phyloP scores from a whole-genome alignment of 352 stramenopile genomes.

The Saprolegnia parasitica region DNA sequence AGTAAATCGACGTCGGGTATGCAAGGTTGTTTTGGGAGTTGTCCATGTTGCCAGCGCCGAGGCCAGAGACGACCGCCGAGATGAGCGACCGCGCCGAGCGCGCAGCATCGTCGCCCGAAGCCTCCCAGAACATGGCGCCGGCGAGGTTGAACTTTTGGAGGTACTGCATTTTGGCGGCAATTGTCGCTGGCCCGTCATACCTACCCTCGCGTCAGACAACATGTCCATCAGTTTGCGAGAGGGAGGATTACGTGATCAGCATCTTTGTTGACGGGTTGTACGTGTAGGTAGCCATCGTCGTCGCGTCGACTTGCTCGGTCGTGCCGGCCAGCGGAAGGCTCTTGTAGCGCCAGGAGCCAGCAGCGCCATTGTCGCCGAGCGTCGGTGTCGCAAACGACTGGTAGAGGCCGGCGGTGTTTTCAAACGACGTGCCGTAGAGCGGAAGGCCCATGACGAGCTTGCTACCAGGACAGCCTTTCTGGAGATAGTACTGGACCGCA shows the following conservation, averaged over 20 bases:
- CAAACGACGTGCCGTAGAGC: constrained; percentile 1
- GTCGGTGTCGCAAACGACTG: not conserved
- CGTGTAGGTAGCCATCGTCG: not conserved
- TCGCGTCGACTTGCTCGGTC: not conserved
- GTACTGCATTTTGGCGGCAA: not conserved
- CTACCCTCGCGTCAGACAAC: too few species aligned
- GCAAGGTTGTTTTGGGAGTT: not conserved
- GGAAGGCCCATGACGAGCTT: constrained; percentile 14
- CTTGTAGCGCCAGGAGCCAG: not conserved
- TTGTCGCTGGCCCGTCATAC: not conserved
- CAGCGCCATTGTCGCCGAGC: not conserved
- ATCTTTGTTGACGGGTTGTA: not conserved
- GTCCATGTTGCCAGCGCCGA: not conserved
- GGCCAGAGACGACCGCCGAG: not conserved
- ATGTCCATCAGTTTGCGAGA: too few species aligned
- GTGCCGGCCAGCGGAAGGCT: not conserved
- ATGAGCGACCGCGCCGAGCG: not conserved
- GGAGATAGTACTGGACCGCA: constrained; percentile 6
- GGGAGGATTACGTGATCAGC: not conserved
- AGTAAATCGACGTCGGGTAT: not conserved
- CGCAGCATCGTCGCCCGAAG: not conserved
- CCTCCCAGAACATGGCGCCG: not conserved
- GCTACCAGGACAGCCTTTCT: not conserved
- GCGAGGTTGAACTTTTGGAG: not conserved
- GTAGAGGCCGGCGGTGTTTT: constrained; percentile 2